Conservation (phyloP, 2,329 filamentous ascomycete species). For the Scorias spongiosa region DNA sequence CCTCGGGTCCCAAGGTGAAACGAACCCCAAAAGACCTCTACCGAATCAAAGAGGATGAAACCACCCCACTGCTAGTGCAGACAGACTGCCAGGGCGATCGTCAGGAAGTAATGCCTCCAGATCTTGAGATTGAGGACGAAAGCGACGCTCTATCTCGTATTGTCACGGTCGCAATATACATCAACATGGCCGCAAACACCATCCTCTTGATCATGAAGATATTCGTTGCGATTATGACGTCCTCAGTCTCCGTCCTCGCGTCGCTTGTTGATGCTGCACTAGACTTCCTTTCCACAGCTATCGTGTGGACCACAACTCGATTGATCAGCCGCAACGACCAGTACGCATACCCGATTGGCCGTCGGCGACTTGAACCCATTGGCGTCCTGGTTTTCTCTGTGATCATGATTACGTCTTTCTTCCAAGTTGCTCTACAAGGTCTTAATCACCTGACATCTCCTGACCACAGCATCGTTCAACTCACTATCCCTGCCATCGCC, state of each 20-base stretch:
- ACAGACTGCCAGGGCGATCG: constrained; percentile 30
- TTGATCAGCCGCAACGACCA: constrained; percentile 60
- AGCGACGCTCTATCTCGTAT: constrained; percentile 60
- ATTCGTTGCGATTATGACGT: constrained; percentile 60
- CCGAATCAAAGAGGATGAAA: constrained; percentile 50
- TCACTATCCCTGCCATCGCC: constrained; percentile 54
- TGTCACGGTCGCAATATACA: constrained; percentile 74
- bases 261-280: constrained; percentile 65
- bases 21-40: constrained; percentile 79
- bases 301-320: constrained; percentile 64
- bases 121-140: constrained; percentile 49
- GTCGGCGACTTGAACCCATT: constrained; percentile 60
- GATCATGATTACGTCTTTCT: constrained; percentile 76
- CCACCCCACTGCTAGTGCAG: constrained; percentile 44
- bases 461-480: constrained; percentile 54
- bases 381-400: constrained; percentile 70
- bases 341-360: constrained; percentile 63
- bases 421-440: constrained; percentile 60
- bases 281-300: constrained; percentile 67
- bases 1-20: constrained; percentile 39
- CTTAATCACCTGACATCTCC: constrained; percentile 44
- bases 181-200: constrained; percentile 68
- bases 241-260: constrained; percentile 66
- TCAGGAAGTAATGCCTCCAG: constrained; percentile 45
- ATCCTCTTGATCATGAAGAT: constrained; percentile 63